Evolutionary conservation across 768 basidiomycete genomes (phyloP), one percentile per base, ranked within the genome.

Genomic region (Lentinula lateritia): DNA sequence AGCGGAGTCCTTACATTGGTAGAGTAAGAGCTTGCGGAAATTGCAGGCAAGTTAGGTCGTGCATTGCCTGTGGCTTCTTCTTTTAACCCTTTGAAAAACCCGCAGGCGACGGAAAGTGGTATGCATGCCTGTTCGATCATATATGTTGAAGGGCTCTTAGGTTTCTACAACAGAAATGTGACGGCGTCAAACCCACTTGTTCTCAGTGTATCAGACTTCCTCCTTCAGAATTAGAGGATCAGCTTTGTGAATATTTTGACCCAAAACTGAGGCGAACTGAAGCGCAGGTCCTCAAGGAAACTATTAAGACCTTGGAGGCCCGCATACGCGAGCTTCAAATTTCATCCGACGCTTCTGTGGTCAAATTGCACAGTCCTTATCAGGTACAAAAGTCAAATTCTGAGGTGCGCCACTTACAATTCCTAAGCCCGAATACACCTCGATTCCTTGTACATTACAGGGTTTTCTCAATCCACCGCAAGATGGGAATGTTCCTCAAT

Each of bases 231-330:
- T 78, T 79, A 10, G 46, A 48, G 12, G 5, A 48, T 48, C 8
- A 23, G 23, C 3, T 20, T 23, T 80, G 79, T 61, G 79, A 80
- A 67, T 80, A 80, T 61, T 72, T 73, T 1, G 80, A 80, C 45
- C 73, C 70, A 6, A 66, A 66, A 12, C 9, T 48, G 6, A 18
- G 20, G 18, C 74, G 75, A 28, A 71, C 80, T 0, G 67, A 68
- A 6, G 78, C 72, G 0, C 65, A 80, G 53, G 66, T 69, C 1
- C 66, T 82, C 12, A 79, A 82, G 64, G 76, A 78, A 10, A 71
- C 77, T 2, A 66, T 82, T 15, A 57, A 68, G 0, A 71, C 72
- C 6, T 64, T 82, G 10, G 73, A 73, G 64, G 69, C 72, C 9
- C 70, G 79, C 23, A 68, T 82, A 0, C 68, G 66, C 13, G 76